Evolutionary conservation across 2,329 filamentous ascomycete species (phyloP).

Genomic region (Neurospora sp.): DNA sequence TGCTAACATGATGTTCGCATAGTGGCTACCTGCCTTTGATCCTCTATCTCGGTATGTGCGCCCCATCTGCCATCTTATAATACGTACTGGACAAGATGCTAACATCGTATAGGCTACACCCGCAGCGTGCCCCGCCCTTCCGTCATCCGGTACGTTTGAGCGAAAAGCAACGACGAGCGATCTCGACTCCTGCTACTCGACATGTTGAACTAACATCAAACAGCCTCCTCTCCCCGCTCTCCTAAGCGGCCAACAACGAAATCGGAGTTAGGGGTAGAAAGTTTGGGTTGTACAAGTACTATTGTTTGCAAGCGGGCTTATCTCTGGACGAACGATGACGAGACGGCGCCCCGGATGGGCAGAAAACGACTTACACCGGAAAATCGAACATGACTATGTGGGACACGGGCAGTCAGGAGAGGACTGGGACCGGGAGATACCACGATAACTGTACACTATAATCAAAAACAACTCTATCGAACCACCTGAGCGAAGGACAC

Average conservation of each 20-base stretch:
- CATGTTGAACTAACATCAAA: neutral
- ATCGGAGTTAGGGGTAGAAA: neutral
- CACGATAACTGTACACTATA: slow-evolving; percentile 17
- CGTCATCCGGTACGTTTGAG: slow-evolving; percentile 40
- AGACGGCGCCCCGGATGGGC: neutral
- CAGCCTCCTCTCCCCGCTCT: slow-evolving; percentile 56
- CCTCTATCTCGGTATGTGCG: slow-evolving; percentile 77
- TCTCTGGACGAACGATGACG: neutral
- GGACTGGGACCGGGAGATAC: slow-evolving; percentile 3
- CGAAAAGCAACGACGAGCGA: neutral
- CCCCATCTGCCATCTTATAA: slow-evolving; percentile 3
- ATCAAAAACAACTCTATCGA: slow-evolving; percentile 9
- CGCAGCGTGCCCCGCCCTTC: slow-evolving; percentile 86
- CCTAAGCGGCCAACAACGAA: slow-evolving; percentile 29
- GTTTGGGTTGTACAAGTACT: slow-evolving; percentile 9
- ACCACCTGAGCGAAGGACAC: slow-evolving; percentile 3
- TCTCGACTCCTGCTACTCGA: neutral
- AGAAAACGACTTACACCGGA: neutral
- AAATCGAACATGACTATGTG: neutral
- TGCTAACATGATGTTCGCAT: slow-evolving; percentile 25
- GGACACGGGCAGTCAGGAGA: neutral
- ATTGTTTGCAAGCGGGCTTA: neutral
- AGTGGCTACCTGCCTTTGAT: slow-evolving; percentile 96
- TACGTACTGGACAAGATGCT: slow-evolving; percentile 3
- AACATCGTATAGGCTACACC: slow-evolving; percentile 61